phyloP scores from a whole-genome alignment of 2,329 filamentous ascomycete genomes.

The Hypocreales sp. region DNA sequence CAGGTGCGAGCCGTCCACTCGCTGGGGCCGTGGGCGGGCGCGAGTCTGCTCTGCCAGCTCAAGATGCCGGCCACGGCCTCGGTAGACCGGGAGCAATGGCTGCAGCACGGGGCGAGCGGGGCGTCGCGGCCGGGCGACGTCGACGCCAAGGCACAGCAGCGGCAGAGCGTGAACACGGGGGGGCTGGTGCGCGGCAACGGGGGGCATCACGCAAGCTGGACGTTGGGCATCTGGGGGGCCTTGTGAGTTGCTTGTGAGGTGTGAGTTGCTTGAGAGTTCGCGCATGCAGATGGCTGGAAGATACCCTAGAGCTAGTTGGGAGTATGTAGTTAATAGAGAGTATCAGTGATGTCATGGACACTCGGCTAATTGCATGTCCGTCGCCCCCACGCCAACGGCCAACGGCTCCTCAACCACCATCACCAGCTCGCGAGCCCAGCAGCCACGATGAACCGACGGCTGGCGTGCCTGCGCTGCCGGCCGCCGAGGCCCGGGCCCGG shows the following conservation, averaged over 20 bases:
- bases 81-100: constrained; percentile 57
- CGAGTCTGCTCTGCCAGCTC: constrained; percentile 52
- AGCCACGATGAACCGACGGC: constrained; percentile 16
- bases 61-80: constrained; percentile 54
- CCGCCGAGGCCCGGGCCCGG: constrained; percentile 5
- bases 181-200: constrained; percentile 24
- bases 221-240: constrained; percentile 46
- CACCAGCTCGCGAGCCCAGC: constrained; percentile 4
- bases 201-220: constrained; percentile 37
- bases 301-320: no score
- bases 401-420: not conserved
- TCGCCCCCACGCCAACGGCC: no score
- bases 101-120: constrained; percentile 48
- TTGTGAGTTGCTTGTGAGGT: no score
- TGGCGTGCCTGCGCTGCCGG: constrained; percentile 12
- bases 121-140: constrained; percentile 45
- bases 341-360: no score
- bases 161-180: constrained; percentile 48
- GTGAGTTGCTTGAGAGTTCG: no score
- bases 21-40: constrained; percentile 60
- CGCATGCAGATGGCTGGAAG: no score
- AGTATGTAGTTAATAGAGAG: no score
- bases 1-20: constrained; percentile 51
- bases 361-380: no score
- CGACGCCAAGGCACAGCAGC: constrained; percentile 39